Evolutionary conservation across 2,329 filamentous ascomycete genomes (phyloP), one percentile per base, ranked within the genome.

Genomic region (Diaporthe sp.): DNA sequence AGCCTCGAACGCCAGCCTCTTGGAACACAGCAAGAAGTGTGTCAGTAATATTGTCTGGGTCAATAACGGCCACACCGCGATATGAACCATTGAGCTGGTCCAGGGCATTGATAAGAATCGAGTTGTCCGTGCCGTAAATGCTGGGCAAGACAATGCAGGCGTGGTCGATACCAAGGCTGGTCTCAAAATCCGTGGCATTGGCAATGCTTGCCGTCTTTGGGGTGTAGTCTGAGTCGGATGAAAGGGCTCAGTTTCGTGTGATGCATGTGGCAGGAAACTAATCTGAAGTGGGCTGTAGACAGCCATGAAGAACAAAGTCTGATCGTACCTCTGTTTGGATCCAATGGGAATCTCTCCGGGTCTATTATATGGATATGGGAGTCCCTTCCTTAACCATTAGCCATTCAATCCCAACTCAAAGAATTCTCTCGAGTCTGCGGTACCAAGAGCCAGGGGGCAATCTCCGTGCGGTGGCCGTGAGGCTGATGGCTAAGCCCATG

Each of bases 61-160:
- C 64, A 30, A 68, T 54, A n/a, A 68, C 64, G 17, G 64, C 64
- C 33, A 68, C 64, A 40, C 64, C 47, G 8, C 64, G 64, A n/a
- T 68, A 68, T 33, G 47, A 40, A 5, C 64, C 64, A 40, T 68
- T 68, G 33, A 54, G 40, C 6, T 54, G 30, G 47, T 33, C 15
- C n/a, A 68, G n/a, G n/a, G 47, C 47, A 40, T 68, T 33, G 15
- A 68, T 22, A 12, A 68, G 64, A 7, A 68, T 30, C 19, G 64
- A 68, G n/a, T 68, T 68, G 33, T 68, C 22, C n/a, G 64, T 68
- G 47, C 64, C 45, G 5, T 54, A 54, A 2, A 68, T 19, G 22
- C 64, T 54, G 9, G 64, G 64, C 47, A 68, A 15, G 1, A 54
- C 64, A 38, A 68, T 68, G 33, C 64, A 68, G 8, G 64, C 64